phyloP scores from a whole-genome alignment of 495 filamentous ascomycete genomes.

The Cairneyella variabilis region DNA sequence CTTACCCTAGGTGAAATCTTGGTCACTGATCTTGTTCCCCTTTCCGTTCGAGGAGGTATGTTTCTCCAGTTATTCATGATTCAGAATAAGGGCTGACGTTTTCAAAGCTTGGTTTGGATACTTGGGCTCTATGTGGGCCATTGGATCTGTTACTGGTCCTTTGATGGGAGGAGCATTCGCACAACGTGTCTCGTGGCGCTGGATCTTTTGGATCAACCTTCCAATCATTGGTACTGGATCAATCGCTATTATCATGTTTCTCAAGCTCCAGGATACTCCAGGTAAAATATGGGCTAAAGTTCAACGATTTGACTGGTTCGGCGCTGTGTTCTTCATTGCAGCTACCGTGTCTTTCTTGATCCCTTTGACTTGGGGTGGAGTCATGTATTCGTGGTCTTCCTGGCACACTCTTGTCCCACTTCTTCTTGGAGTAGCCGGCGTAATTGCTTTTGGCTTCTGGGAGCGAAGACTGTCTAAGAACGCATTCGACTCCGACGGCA shows the following conservation, averaged over 20 bases:
- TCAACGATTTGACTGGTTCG: conserved; percentile 55
- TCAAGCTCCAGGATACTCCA: conserved; percentile 30
- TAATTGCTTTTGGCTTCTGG: conserved; percentile 44
- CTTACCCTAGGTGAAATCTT: conserved; percentile 60
- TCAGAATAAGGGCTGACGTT: no score
- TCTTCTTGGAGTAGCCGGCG: conserved; percentile 41
- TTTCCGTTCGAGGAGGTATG: conserved; percentile 39
- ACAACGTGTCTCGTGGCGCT: conserved; percentile 57
- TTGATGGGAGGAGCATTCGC: conserved; percentile 67
- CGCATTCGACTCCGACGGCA: conserved; percentile 19
- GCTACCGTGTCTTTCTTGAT: conserved; percentile 44
- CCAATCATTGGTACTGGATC: conserved; percentile 37
- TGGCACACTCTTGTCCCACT: conserved; percentile 56
- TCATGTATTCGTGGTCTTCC: conserved; percentile 47
- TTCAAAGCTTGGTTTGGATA: conserved; percentile 29
- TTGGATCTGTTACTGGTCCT: conserved; percentile 66
- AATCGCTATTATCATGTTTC: conserved; percentile 35
- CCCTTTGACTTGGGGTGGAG: conserved; percentile 42
- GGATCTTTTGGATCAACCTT: conserved; percentile 48
- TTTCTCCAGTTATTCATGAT: no score
- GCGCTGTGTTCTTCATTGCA: conserved; percentile 50
- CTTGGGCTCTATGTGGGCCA: conserved; percentile 51
- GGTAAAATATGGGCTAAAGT: conserved; percentile 40
- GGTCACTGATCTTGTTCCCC: conserved; percentile 60
- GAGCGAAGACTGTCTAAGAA: conserved; percentile 39